Conservation (phyloP, 371 early-diverging fungal genomes). For the Funneliformis caledonium region DNA sequence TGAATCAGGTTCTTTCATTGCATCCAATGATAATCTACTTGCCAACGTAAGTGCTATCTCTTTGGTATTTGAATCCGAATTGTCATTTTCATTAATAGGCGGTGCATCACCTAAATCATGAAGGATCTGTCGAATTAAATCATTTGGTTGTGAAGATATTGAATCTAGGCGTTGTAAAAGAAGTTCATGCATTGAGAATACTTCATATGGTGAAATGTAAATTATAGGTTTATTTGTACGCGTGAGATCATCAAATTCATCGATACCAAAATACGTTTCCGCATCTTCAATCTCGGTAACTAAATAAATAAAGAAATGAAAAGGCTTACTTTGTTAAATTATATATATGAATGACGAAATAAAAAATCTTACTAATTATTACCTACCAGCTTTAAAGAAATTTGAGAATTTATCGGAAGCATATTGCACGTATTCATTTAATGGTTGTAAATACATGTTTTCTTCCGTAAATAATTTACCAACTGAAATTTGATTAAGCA, state of each 20-base stretch:
- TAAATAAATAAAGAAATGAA: constrained; percentile 31
- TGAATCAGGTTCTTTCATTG: constrained; percentile 62
- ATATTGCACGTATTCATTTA: constrained; percentile 80
- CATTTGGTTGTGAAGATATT: constrained; percentile 63
- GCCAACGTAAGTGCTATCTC: constrained; percentile 75
- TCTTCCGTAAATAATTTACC: constrained; percentile 74
- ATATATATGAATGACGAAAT: no score
- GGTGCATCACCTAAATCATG: constrained; percentile 80
- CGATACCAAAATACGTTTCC: constrained; percentile 89
- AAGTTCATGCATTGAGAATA: constrained; percentile 85
- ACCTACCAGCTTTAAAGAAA: constrained; percentile 75
- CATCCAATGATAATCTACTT: constrained; percentile 66
- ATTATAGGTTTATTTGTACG: constrained; percentile 86
- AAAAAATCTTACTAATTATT: constrained; percentile 16
- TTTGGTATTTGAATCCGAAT: constrained; percentile 42
- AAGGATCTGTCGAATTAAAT: constrained; percentile 80
- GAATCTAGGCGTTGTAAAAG: constrained; percentile 76
- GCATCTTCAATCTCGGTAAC: constrained; percentile 85
- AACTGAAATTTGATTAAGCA: constrained; percentile 90
- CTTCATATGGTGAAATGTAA: constrained; percentile 86
- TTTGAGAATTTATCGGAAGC: constrained; percentile 75
- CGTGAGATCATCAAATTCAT: constrained; percentile 86
- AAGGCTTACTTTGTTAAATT: background rate
- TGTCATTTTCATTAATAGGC: constrained; percentile 61
- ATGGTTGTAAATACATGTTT: constrained; percentile 74